Conservation (phyloP, 768 basidiomycete species). For the Suillus hirtellus region DNA sequence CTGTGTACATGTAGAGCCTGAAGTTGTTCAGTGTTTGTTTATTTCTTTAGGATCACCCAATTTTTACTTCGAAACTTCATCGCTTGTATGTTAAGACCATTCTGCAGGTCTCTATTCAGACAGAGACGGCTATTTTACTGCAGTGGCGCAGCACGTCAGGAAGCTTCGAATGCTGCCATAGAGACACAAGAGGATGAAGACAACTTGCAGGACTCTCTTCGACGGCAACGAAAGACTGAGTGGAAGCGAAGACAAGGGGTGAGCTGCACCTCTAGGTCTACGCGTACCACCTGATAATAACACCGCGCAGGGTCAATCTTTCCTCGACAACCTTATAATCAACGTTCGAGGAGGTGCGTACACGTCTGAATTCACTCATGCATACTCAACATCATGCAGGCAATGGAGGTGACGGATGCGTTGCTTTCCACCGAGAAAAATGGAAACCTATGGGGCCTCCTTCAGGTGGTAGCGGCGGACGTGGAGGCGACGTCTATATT, state of each 20-base stretch:
- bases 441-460: conserved; percentile 83
- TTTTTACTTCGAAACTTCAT: conserved; percentile 2
- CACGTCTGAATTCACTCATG: conserved; percentile 1
- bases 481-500: conserved; percentile 86
- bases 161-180: neutral
- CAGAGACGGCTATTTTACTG: conserved; percentile 3
- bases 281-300: conserved; percentile 12
- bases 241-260: conserved; percentile 77
- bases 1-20: too few species aligned
- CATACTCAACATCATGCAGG: conserved; percentile 44
- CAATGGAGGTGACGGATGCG: conserved; percentile 87
- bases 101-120: conserved; percentile 7
- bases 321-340: conserved; percentile 82
- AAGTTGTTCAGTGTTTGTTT: neutral
- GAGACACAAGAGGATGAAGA: neutral
- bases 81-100: conserved; percentile 17
- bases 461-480: conserved; percentile 91
- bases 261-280: conserved; percentile 22
- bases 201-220: conserved; percentile 7
- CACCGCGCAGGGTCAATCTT: conserved; percentile 61
- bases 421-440: conserved; percentile 91
- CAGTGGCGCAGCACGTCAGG: neutral
- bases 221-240: conserved; percentile 60
- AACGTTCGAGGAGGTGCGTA: conserved; percentile 70
- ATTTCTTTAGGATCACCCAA: neutral